These are phyloP conservation scores for Xylariaceae sp. DNA, from an alignment of 2,329 filamentous ascomycete genomes.

Conservation along the genomic window DNA sequence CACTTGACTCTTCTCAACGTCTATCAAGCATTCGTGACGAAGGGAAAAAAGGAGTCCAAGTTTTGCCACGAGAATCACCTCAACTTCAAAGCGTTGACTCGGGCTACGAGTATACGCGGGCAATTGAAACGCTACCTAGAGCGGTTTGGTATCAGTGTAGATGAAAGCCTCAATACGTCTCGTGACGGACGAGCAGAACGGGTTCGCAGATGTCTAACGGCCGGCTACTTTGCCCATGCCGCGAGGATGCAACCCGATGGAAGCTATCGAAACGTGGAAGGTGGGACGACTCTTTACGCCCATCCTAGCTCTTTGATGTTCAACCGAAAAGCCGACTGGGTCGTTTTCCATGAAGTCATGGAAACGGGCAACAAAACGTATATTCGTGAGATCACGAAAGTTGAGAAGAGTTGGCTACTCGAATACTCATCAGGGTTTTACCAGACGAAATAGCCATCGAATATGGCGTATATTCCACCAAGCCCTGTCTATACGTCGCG, in stretches of 20 bases:
- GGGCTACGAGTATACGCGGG: slow-evolving; percentile 77
- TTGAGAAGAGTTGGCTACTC: slow-evolving; percentile 86
- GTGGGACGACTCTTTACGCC: slow-evolving; percentile 70
- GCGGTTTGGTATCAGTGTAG: slow-evolving; percentile 68
- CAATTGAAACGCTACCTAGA: slow-evolving; percentile 86
- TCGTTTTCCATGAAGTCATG: slow-evolving; percentile 89
- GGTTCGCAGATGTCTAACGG: slow-evolving; percentile 78
- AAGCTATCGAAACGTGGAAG: slow-evolving; percentile 79
- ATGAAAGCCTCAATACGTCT: slow-evolving; percentile 51
- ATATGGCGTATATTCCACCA: background rate
- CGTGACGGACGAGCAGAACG: slow-evolving; percentile 55
- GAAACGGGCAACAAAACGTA: slow-evolving; percentile 84
- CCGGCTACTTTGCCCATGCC: slow-evolving; percentile 88
- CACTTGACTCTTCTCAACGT: slow-evolving; percentile 89
- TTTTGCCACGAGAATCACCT: slow-evolving; percentile 86
- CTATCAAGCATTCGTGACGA: slow-evolving; percentile 82
- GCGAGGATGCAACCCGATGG: slow-evolving; percentile 93
- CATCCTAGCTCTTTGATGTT: slow-evolving; percentile 94
- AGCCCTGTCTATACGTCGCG: no score
- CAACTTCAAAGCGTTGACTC: slow-evolving; percentile 78
- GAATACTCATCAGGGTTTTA: slow-evolving; percentile 88
- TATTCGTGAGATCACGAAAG: slow-evolving; percentile 86
- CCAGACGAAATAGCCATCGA: slow-evolving; percentile 42
- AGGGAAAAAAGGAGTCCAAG: slow-evolving; percentile 72
- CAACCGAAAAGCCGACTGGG: slow-evolving; percentile 94